Percentiles rank a stretch among this genome's conserved stretches.
These are phyloP conservation scores for Claviceps purpurea DNA, from an alignment of 2,329 filamentous ascomycete species.

Conservation along the genomic window DNA sequence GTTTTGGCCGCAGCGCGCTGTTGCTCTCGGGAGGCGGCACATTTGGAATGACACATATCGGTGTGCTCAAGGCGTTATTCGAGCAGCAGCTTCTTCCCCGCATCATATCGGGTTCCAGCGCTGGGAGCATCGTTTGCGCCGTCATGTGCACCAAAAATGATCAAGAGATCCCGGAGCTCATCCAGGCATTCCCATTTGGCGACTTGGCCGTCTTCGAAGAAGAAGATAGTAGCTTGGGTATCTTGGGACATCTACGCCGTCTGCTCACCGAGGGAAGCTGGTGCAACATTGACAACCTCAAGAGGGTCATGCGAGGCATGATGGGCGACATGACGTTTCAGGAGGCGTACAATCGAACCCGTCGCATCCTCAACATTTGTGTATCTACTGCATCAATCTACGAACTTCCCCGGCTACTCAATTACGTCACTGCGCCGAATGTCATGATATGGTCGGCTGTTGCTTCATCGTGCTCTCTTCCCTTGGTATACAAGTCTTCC, in stretches of 20 bases:
- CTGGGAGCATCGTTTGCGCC: slow-evolving; percentile 73
- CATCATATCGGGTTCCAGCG: slow-evolving; percentile 78
- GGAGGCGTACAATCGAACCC: slow-evolving; percentile 89
- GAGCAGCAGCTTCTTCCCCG: slow-evolving; percentile 64
- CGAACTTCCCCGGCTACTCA: slow-evolving; percentile 74
- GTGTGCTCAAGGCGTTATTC: slow-evolving; percentile 70
- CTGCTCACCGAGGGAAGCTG: slow-evolving; percentile 72
- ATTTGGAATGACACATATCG: slow-evolving; percentile 86
- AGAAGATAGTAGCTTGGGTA: slow-evolving; percentile 40
- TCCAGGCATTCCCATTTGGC: slow-evolving; percentile 63
- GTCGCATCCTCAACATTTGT: slow-evolving; percentile 83
- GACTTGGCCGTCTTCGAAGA: slow-evolving; percentile 70
- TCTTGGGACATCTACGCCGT: slow-evolving; percentile 56
- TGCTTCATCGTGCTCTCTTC: slow-evolving; percentile 89
- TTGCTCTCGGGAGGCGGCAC: slow-evolving; percentile 77
- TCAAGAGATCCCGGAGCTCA: slow-evolving; percentile 57
- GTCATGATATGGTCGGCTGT: slow-evolving; percentile 95
- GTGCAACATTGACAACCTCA: slow-evolving; percentile 73
- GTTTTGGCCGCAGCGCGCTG: slow-evolving; percentile 73
- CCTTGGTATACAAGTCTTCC: slow-evolving; percentile 68
- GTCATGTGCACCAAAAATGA: slow-evolving; percentile 69
- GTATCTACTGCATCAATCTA: slow-evolving; percentile 81
- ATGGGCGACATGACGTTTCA: slow-evolving; percentile 88
- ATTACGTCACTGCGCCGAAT: slow-evolving; percentile 87
- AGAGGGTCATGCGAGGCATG: slow-evolving; percentile 64